A percentile compares a stretch with the other conserved stretches of the same genome.
phyloP scores from a whole-genome alignment of 2,329 filamentous ascomycete species.

The Neonectria faginata region DNA sequence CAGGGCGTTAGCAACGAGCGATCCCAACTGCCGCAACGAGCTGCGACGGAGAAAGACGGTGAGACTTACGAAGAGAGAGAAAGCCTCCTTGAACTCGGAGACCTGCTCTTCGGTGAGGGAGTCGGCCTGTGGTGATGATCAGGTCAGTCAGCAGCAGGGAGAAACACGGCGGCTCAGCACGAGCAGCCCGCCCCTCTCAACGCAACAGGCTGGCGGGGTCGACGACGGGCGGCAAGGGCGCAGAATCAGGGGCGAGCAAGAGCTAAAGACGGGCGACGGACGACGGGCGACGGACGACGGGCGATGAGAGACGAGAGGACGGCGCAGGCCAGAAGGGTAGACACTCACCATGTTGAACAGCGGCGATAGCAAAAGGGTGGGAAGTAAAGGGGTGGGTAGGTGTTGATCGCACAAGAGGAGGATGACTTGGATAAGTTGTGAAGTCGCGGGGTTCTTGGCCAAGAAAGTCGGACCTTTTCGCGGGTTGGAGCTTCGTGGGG shows the following conservation, averaged over 20 bases:
- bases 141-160: constrained; percentile 45
- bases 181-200: constrained; percentile 46
- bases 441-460: constrained; percentile 46
- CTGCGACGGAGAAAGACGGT: constrained; percentile 8
- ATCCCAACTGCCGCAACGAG: constrained; percentile 9
- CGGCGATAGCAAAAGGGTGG: constrained; percentile 35
- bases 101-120: constrained; percentile 99
- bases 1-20: constrained; percentile 42
- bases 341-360: constrained; percentile 48
- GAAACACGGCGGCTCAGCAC: constrained; percentile 34
- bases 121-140: constrained; percentile 76
- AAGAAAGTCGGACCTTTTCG: constrained; percentile 48
- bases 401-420: constrained; percentile 44
- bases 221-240: constrained; percentile 33
- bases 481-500: constrained; percentile 47
- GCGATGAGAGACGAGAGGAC: background rate
- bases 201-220: constrained; percentile 42
- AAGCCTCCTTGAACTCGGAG: constrained; percentile 99
- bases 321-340: constrained; percentile 16
- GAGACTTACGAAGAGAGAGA: constrained; percentile 95
- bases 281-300: constrained; percentile 12
- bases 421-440: constrained; percentile 48
- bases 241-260: constrained; percentile 23
- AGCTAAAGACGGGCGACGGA: constrained; percentile 20
- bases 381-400: constrained; percentile 37